Conservation (phyloP, 1,139 yeast species). For the Yamadazyma sp. region DNA sequence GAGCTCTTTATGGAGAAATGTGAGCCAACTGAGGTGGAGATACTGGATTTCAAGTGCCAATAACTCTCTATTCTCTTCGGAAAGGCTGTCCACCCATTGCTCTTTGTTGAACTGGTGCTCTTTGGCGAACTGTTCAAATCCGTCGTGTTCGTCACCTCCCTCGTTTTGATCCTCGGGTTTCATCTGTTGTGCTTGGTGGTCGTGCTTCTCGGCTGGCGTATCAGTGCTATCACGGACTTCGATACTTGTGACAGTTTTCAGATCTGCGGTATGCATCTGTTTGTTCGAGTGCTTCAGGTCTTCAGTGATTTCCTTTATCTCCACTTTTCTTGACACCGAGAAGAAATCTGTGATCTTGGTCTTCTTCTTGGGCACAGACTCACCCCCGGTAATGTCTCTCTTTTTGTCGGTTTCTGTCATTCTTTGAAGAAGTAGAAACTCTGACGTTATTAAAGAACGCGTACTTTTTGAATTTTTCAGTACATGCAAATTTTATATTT, state of each 20-base stretch:
- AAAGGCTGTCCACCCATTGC: constrained; percentile 54
- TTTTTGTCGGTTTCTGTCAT: constrained; percentile 1
- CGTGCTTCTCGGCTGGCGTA: too few relatives aligned
- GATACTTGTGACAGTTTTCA: too few relatives aligned
- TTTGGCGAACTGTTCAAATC: constrained; percentile 7
- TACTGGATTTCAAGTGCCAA: constrained; percentile 68
- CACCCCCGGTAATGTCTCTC: neutral
- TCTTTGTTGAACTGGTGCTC: constrained; percentile 44
- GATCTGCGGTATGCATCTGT: too few relatives aligned
- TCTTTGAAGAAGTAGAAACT: too few relatives aligned
- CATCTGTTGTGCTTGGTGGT: too few relatives aligned
- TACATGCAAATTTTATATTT: neutral
- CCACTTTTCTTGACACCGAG: constrained; percentile 7
- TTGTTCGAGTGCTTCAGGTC: too few relatives aligned
- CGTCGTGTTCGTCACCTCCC: constrained; percentile 1
- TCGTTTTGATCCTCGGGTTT: constrained; percentile 1
- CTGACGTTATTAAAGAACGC: constrained; percentile 2
- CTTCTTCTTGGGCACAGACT: constrained; percentile 5
- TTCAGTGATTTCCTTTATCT: too few relatives aligned
- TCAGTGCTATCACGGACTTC: too few relatives aligned
- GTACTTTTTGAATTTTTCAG: constrained; percentile 2
- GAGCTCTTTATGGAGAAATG: constrained; percentile 64
- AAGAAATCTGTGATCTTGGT: constrained; percentile 17
- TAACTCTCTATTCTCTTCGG: constrained; percentile 52
- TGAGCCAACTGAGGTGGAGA: constrained; percentile 79